phyloP scores from a whole-genome alignment of 331 rosid genomes.

The Acacia pycnantha region DNA sequence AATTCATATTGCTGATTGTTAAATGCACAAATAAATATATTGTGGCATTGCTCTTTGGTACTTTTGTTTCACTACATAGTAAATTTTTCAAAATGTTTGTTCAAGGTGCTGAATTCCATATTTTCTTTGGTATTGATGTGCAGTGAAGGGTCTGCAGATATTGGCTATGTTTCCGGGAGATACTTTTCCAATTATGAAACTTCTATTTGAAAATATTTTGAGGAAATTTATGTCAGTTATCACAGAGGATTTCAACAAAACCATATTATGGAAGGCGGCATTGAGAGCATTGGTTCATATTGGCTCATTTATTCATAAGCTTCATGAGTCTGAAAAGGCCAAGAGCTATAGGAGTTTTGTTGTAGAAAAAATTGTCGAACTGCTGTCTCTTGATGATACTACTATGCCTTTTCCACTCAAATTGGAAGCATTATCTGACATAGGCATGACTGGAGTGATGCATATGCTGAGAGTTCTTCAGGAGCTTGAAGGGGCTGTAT shows the following conservation, averaged over 20 bases:
- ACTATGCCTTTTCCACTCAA: constrained; percentile 60
- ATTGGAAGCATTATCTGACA: constrained; percentile 67
- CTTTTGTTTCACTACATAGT: constrained; percentile 13
- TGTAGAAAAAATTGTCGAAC: constrained; percentile 55
- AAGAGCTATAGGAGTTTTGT: constrained; percentile 54
- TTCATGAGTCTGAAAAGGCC: constrained; percentile 59
- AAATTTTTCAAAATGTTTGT: constrained; percentile 14
- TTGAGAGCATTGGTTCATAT: constrained; percentile 69
- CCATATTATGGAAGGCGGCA: constrained; percentile 62
- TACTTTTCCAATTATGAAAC: constrained; percentile 57
- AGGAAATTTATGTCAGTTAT: constrained; percentile 68
- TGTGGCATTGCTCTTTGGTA: not conserved
- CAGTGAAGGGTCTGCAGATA: constrained; percentile 87
- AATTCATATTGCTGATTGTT: constrained; percentile 10
- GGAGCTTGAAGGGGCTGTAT: constrained; percentile 66
- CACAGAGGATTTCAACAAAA: constrained; percentile 48
- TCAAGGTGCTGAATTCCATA: constrained; percentile 26
- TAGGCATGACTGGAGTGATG: constrained; percentile 68
- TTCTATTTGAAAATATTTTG: constrained; percentile 59
- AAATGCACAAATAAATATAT: not conserved
- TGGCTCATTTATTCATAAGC: constrained; percentile 59
- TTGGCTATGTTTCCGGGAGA: constrained; percentile 73
- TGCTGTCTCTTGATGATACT: constrained; percentile 53
- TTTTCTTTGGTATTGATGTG: constrained; percentile 35
- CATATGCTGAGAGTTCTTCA: constrained; percentile 70